phyloP scores from a whole-genome alignment of 345 rosid species.

The Aegle marmelos region DNA sequence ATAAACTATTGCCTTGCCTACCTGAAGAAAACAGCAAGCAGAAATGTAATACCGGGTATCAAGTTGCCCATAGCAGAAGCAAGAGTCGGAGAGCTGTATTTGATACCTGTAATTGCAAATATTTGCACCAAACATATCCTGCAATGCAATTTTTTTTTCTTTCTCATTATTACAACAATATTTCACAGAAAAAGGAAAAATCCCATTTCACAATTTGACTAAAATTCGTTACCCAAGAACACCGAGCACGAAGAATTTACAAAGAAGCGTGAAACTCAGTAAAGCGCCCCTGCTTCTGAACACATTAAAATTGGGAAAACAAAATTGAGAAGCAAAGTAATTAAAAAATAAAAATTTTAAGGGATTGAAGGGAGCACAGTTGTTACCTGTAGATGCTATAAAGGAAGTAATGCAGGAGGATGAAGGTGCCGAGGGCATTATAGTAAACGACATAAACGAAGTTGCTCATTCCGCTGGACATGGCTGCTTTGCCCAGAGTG shows the following conservation, averaged over 20 bases:
- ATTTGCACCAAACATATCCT: constrained; percentile 17
- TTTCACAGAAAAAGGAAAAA: not conserved
- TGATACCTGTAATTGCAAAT: constrained; percentile 22
- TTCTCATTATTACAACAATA: not conserved
- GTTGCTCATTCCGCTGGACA: constrained; percentile 21
- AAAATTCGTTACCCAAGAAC: constrained; percentile 15
- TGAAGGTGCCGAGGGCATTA: constrained; percentile 14
- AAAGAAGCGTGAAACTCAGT: not conserved
- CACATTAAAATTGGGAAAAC: not conserved
- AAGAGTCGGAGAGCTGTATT: constrained; percentile 34
- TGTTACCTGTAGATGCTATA: constrained; percentile 9
- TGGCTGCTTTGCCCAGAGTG: constrained; percentile 21
- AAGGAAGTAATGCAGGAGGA: constrained; percentile 15
- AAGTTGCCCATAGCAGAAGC: constrained; percentile 30
- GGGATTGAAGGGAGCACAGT: not conserved
- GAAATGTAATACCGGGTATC: constrained; percentile 29
- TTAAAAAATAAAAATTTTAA: not conserved
- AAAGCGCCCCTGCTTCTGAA: constrained; percentile 11
- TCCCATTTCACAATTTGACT: not conserved
- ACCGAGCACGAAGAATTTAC: constrained; percentile 21
- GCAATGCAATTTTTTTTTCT: not conserved
- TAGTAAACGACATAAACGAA: constrained; percentile 21
- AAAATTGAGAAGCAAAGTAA: not conserved
- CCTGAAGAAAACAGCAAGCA: constrained; percentile 32
- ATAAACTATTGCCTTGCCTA: not conserved